Conservation (phyloP, 129 eudicot genomes). For the Centella asiatica region DNA sequence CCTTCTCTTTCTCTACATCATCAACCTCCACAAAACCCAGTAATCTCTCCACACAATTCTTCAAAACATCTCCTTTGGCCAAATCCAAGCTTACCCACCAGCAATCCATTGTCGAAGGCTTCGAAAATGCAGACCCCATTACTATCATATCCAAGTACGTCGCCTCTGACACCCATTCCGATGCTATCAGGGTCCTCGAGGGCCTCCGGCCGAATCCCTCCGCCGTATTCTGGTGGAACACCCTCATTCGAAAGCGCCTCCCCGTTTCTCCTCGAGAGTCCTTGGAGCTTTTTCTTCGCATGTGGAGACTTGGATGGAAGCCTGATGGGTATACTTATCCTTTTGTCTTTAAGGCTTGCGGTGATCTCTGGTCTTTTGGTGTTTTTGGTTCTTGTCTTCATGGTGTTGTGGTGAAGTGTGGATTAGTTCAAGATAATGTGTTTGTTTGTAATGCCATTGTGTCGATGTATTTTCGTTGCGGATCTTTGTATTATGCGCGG, state of each 20-base stretch:
- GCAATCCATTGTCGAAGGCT: conserved; percentile 35
- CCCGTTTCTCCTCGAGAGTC: conserved; percentile 13
- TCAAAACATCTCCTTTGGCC: conserved; percentile 24
- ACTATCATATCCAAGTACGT: conserved; percentile 23
- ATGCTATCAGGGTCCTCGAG: conserved; percentile 32
- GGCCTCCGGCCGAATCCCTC: conserved; percentile 30
- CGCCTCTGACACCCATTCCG: conserved; percentile 25
- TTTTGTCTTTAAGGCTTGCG: conserved; percentile 58
- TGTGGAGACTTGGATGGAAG: conserved; percentile 39
- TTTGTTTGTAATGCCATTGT: conserved; percentile 58
- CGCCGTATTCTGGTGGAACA: conserved; percentile 51
- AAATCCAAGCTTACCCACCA: conserved; percentile 35
- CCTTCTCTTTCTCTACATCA: neutral
- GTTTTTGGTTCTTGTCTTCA: conserved; percentile 36
- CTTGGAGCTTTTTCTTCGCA: conserved; percentile 27
- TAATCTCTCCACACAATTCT: neutral
- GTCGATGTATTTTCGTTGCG: conserved; percentile 61
- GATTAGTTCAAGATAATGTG: conserved; percentile 42
- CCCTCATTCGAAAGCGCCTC: conserved; percentile 31
- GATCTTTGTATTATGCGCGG: conserved; percentile 36
- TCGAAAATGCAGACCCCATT: conserved; percentile 15
- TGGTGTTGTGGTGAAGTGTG: conserved; percentile 24
- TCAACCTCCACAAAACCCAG: neutral
- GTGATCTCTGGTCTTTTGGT: conserved; percentile 23
- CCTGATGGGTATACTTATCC: conserved; percentile 71